Percentiles rank a stretch among this genome's conserved stretches.
Conservation (phyloP, 2,329 filamentous ascomycete species). For the Phialocephala subalpina region DNA sequence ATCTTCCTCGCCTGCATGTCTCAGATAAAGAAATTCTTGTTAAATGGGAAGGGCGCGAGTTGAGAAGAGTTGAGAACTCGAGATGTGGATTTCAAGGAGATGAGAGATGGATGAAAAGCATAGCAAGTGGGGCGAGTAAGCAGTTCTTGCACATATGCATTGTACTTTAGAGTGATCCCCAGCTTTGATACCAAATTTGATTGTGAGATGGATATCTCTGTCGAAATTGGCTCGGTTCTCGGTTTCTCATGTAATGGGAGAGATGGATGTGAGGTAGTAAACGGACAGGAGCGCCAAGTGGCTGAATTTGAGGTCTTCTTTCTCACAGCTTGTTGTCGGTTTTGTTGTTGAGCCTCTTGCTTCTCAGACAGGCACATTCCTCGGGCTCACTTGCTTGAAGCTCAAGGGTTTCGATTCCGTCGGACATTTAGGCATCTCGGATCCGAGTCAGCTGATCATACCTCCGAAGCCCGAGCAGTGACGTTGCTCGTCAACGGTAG, state of each 20-base stretch:
- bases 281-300: not conserved
- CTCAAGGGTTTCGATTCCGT: too few species aligned
- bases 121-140: not conserved
- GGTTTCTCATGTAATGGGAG: not conserved
- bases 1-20: not conserved
- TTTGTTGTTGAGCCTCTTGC: not conserved
- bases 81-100: not conserved
- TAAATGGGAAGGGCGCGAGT: not conserved
- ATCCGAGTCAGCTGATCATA: too few species aligned
- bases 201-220: not conserved
- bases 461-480: too few species aligned
- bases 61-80: too few species aligned
- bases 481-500: too few species aligned
- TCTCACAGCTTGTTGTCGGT: not conserved
- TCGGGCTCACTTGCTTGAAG: too few species aligned
- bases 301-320: not conserved
- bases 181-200: constrained; percentile 10
- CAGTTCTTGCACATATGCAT: constrained; percentile 21
- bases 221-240: not conserved
- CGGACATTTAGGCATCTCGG: too few species aligned
- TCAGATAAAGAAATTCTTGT: constrained; percentile 1
- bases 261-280: too few species aligned
- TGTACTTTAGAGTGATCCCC: constrained; percentile 7
- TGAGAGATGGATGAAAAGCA: constrained; percentile 2
- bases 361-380: too few species aligned